These are phyloP conservation scores for Lomentospora prolificans DNA, from an alignment of 2,329 filamentous ascomycete species.

Conservation along the genomic window DNA sequence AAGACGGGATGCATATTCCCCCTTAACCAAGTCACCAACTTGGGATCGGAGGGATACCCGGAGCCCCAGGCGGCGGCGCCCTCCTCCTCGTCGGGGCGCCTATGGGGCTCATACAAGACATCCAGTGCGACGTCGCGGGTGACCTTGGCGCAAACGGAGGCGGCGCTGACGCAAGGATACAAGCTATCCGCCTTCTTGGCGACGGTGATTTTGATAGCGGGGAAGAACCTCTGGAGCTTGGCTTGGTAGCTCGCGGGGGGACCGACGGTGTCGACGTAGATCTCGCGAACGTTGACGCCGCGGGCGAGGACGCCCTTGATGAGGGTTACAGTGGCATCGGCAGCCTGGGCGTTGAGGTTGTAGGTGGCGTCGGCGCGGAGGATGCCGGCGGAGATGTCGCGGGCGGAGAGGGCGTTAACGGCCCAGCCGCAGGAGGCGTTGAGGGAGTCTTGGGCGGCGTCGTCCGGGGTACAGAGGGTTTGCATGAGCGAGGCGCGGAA, in stretches of 20 bases:
- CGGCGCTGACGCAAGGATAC: slow-evolving; percentile 87
- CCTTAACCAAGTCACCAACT: slow-evolving; percentile 73
- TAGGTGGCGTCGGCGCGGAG: slow-evolving; percentile 55
- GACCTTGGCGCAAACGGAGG: slow-evolving; percentile 91
- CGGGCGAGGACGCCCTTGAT: slow-evolving; percentile 66
- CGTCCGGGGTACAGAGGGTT: slow-evolving; percentile 59
- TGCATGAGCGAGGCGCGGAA: slow-evolving; percentile 64
- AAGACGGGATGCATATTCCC: slow-evolving; percentile 85
- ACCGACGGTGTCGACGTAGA: slow-evolving; percentile 94
- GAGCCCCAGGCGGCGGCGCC: slow-evolving; percentile 61
- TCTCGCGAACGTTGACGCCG: slow-evolving; percentile 75
- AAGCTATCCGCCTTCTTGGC: slow-evolving; percentile 88
- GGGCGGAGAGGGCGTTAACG: slow-evolving; percentile 67
- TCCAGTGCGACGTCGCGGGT: slow-evolving; percentile 86
- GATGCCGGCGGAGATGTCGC: slow-evolving; percentile 74
- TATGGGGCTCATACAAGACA: slow-evolving; percentile 49
- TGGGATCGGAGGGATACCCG: slow-evolving; percentile 81
- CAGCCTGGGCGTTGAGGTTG: slow-evolving; percentile 92
- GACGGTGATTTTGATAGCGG: slow-evolving; percentile 63
- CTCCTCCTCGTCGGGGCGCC: neutral
- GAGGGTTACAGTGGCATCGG: slow-evolving; percentile 80
- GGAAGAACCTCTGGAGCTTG: slow-evolving; percentile 76
- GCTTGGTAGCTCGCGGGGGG: slow-evolving; percentile 74
- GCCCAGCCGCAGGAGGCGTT: slow-evolving; percentile 67
- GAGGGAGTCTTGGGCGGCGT: slow-evolving; percentile 27